These are phyloP conservation scores for Microcos paniculata DNA, from an alignment of 345 rosid species.

Conservation along the genomic window DNA sequence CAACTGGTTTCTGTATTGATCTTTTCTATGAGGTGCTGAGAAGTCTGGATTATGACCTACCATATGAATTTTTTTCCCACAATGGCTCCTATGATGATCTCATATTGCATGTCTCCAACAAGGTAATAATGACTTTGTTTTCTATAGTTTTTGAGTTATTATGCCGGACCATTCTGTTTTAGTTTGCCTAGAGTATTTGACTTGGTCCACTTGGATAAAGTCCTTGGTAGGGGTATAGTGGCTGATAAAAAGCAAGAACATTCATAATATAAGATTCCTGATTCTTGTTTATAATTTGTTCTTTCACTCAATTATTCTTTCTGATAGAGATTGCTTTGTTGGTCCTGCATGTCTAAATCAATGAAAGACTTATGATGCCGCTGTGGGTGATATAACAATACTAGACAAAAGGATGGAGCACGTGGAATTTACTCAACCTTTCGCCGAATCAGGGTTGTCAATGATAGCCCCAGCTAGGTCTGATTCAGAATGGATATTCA, in stretches of 20 bases:
- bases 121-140: slow-evolving; percentile 32
- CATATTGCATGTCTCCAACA: slow-evolving; percentile 29
- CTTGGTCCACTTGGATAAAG: background rate
- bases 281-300: background rate
- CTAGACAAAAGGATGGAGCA: slow-evolving; percentile 27
- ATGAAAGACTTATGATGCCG: slow-evolving; percentile 40
- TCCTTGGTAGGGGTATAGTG: background rate
- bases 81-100: slow-evolving; percentile 40
- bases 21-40: slow-evolving; percentile 28
- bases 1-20: slow-evolving; percentile 48
- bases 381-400: slow-evolving; percentile 53
- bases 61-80: slow-evolving; percentile 19
- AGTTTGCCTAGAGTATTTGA: background rate
- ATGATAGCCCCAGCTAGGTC: slow-evolving; percentile 39
- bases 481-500: slow-evolving; percentile 38
- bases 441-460: slow-evolving; percentile 46
- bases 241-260: background rate
- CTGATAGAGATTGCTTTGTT: slow-evolving; percentile 7
- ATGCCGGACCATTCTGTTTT: background rate
- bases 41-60: slow-evolving; percentile 17
- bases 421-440: slow-evolving; percentile 56
- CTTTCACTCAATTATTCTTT: background rate
- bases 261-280: background rate
- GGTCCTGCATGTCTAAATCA: background rate
- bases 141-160: background rate